phyloP scores from a whole-genome alignment of 169 alveolate species.

The Ichthyophthirius multifiliis region DNA sequence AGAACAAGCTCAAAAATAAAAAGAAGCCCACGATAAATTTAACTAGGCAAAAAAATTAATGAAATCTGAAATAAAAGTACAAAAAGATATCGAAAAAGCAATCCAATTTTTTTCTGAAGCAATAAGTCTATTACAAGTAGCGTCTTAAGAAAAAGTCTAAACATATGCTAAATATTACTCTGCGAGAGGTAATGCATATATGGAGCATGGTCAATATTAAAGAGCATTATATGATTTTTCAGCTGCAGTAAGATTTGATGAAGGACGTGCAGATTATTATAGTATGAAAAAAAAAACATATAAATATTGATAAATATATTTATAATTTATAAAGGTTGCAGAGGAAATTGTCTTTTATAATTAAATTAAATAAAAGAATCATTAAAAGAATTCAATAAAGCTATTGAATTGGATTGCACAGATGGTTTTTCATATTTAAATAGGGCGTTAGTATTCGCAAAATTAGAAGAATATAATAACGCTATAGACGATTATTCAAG shows the following conservation, averaged over 20 bases:
- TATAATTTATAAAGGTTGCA: slow-evolving; percentile 15
- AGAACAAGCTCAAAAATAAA: neutral
- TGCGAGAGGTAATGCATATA: slow-evolving; percentile 62
- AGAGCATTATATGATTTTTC: slow-evolving; percentile 75
- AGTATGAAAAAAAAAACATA: neutral
- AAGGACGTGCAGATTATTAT: slow-evolving; percentile 53
- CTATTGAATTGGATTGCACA: slow-evolving; percentile 55
- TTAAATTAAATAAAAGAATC: slow-evolving; percentile 71
- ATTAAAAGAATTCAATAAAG: slow-evolving; percentile 63
- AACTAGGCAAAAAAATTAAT: slow-evolving; percentile 25
- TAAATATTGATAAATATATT: neutral
- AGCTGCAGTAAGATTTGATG: slow-evolving; percentile 69
- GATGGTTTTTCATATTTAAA: slow-evolving; percentile 61
- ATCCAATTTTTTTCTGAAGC: slow-evolving; percentile 35
- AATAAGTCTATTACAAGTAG: slow-evolving; percentile 23
- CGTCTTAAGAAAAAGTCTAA: slow-evolving; percentile 8
- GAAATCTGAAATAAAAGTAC: slow-evolving; percentile 24
- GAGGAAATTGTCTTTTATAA: slow-evolving; percentile 68
- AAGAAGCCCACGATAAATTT: slow-evolving; percentile 20
- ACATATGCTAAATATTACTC: slow-evolving; percentile 50
- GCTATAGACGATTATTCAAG: slow-evolving; percentile 73
- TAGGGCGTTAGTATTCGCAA: slow-evolving; percentile 73
- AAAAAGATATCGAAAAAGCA: slow-evolving; percentile 36
- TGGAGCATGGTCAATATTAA: slow-evolving; percentile 50
- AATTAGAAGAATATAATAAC: slow-evolving; percentile 56